phyloP scores from a whole-genome alignment of 2,329 filamentous ascomycete species.

The Huntiella bhutanensis region DNA sequence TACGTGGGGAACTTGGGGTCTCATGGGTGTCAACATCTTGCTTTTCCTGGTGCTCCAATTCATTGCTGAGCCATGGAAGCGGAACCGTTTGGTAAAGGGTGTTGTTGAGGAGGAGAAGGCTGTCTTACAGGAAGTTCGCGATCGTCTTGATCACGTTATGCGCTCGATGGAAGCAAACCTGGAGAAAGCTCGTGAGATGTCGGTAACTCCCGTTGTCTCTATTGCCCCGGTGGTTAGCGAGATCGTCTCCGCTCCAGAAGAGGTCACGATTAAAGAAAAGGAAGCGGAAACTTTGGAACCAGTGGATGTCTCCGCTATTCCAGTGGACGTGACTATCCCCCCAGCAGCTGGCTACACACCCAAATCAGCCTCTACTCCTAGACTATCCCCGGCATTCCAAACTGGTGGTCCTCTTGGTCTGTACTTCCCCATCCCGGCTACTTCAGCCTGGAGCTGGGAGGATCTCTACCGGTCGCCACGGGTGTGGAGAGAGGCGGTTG shows the following conservation, averaged over 20 bases:
- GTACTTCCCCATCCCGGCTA: conserved; percentile 8
- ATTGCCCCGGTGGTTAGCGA: neutral
- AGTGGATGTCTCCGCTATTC: neutral
- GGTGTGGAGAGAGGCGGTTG: conserved; percentile 6
- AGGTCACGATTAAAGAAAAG: neutral
- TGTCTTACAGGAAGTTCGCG: conserved; percentile 27
- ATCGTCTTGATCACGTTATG: conserved; percentile 12
- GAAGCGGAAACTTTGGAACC: neutral
- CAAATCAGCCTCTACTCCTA: neutral
- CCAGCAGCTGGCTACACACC: too few species aligned
- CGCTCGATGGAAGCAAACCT: conserved; percentile 9
- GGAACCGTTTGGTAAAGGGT: conserved; percentile 59
- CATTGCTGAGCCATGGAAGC: conserved; percentile 81
- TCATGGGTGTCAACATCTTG: conserved; percentile 93
- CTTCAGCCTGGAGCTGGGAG: conserved; percentile 4
- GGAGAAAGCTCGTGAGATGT: conserved; percentile 6
- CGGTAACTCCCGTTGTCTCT: neutral
- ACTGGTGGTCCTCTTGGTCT: conserved; percentile 3
- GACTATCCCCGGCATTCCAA: conserved; percentile 4
- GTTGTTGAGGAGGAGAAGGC: conserved; percentile 62
- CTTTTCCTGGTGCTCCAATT: conserved; percentile 75
- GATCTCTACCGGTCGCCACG: conserved; percentile 8
- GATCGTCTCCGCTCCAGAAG: neutral
- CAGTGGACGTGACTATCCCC: neutral
- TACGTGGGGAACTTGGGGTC: conserved; percentile 94